Evolutionary conservation across 176 grass and related monocot genomes (phyloP).

Genomic region (Triticum turgidum): DNA sequence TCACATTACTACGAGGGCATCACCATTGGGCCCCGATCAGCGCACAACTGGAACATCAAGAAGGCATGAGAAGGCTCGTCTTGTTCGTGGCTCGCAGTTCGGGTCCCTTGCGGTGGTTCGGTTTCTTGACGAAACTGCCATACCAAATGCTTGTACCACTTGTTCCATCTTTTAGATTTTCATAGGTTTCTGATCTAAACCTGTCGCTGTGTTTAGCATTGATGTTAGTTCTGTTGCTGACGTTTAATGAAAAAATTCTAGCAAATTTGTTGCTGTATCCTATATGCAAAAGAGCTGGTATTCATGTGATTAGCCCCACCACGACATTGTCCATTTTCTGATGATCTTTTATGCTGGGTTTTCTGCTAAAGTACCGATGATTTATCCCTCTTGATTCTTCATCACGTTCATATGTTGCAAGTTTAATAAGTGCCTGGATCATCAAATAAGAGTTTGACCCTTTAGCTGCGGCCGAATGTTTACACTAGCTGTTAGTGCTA

Average conservation of each 20-base stretch:
- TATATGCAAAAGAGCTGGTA: not conserved
- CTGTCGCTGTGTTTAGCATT: not conserved
- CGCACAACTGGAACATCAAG: conserved; percentile 93
- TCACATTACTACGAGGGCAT: conserved; percentile 78
- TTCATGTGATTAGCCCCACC: not conserved
- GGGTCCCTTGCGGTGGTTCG: not conserved
- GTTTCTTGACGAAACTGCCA: conserved; percentile 2
- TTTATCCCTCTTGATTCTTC: not conserved
- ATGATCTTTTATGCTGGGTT: too few species aligned
- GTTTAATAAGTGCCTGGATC: not conserved
- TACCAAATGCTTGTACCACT: not conserved
- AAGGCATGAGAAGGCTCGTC: conserved; percentile 44
- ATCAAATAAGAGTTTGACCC: not conserved
- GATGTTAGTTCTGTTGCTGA: not conserved
- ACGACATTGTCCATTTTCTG: not conserved
- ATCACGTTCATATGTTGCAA: not conserved
- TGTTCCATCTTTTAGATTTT: not conserved
- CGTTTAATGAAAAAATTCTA: not conserved
- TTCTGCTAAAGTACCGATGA: not conserved
- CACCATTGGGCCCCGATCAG: conserved; percentile 58
- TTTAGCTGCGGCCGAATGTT: not conserved
- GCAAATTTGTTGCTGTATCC: not conserved
- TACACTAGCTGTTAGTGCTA: not conserved
- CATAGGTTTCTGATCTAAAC: conserved; percentile 22
- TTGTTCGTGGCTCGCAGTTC: not conserved